A percentile compares a stretch with the other conserved stretches of the same genome.
Conservation (phyloP, 2,329 filamentous ascomycete species). For the Trichoderma koningii region DNA sequence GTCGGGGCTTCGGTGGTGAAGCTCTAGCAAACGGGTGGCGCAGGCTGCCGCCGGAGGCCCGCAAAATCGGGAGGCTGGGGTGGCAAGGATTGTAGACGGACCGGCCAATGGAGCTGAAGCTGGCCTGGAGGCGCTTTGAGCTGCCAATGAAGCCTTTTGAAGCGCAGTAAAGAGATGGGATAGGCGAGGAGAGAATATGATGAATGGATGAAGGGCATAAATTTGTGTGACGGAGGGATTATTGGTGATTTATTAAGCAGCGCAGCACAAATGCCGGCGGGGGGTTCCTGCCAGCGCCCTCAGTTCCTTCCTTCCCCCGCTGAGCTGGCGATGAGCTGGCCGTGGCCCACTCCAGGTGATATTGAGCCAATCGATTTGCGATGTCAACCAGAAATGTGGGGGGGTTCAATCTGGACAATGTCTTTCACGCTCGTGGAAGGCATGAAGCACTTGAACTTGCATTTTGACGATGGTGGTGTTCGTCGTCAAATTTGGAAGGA, state of each 20-base stretch:
- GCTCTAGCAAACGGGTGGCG: constrained; percentile 28
- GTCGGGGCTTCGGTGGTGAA: constrained; percentile 19
- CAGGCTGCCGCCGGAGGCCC: constrained; percentile 26
- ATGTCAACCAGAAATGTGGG: background rate
- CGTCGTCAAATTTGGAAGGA: no score
- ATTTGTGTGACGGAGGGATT: constrained; percentile 1
- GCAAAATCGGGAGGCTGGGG: constrained; percentile 28
- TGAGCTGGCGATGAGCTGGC: constrained; percentile 22
- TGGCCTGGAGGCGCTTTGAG: background rate
- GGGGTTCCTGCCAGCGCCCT: constrained; percentile 7
- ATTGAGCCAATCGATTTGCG: background rate
- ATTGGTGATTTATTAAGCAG: constrained; percentile 4
- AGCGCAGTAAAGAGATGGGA: background rate
- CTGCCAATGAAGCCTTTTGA: background rate
- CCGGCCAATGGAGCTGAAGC: constrained; percentile 10
- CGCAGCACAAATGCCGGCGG: background rate
- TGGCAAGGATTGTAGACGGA: constrained; percentile 9
- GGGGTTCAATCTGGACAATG: background rate
- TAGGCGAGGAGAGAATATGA: background rate
- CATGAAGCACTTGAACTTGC: no score
- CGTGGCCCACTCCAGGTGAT: background rate
- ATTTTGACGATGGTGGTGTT: no score
- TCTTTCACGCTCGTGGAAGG: no score
- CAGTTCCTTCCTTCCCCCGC: background rate
- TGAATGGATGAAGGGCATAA: background rate